Evolutionary conservation across 768 basidiomycete genomes (phyloP).

Genomic region (Hemileccinum rubropunctum): DNA sequence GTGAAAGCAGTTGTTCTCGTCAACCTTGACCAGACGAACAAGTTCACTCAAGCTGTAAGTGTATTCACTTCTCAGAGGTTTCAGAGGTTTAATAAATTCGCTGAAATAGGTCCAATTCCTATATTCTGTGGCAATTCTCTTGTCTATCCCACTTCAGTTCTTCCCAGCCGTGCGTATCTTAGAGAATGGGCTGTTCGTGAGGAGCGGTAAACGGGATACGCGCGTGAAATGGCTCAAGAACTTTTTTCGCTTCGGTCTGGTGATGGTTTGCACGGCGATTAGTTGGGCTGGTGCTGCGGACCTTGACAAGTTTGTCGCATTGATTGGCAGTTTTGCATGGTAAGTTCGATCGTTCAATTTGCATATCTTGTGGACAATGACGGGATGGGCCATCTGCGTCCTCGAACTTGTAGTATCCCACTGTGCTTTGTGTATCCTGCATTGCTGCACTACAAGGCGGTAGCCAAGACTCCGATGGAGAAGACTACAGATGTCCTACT

Average conservation of each 20-base stretch:
- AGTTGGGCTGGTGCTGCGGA: constrained; percentile 83
- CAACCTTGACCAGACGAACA: constrained; percentile 81
- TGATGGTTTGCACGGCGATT: constrained; percentile 78
- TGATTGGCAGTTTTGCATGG: constrained; percentile 95
- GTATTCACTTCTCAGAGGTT: constrained; percentile 20
- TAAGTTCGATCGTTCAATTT: constrained; percentile 34
- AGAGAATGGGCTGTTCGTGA: constrained; percentile 91
- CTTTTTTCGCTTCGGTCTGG: constrained; percentile 69
- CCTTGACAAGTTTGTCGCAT: constrained; percentile 93
- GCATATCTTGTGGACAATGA: constrained; percentile 9
- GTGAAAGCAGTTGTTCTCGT: constrained; percentile 93
- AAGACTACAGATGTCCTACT: constrained; percentile 69
- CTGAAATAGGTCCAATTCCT: constrained; percentile 67
- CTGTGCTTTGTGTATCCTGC: constrained; percentile 94
- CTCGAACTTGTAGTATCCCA: constrained; percentile 64
- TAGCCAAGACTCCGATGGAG: constrained; percentile 65
- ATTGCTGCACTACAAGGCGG: constrained; percentile 88
- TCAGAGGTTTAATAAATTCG: background rate
- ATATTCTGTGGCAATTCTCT: constrained; percentile 89
- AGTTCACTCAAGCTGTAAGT: constrained; percentile 83
- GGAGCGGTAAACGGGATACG: constrained; percentile 76
- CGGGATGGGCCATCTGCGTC: too few species aligned
- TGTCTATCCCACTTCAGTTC: constrained; percentile 91
- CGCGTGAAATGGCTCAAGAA: constrained; percentile 98
- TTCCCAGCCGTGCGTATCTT: constrained; percentile 98